Evolutionary conservation across 306 rosid genomes (phyloP).

Genomic region (Casuarina equisetifolia): DNA sequence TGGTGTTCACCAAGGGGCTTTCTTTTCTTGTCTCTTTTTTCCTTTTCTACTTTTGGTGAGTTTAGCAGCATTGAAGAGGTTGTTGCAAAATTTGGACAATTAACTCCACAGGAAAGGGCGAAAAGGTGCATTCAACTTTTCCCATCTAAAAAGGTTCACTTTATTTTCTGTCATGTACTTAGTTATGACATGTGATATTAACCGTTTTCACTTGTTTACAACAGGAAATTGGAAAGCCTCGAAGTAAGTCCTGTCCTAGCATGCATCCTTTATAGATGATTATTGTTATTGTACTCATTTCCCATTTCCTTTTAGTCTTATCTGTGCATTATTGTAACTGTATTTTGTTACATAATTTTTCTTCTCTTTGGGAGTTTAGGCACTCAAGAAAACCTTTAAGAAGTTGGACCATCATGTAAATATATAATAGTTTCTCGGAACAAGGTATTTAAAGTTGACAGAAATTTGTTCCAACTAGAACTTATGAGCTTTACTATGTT

Average conservation of each 20-base stretch:
- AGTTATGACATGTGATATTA: slow-evolving; percentile 21
- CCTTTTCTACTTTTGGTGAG: slow-evolving; percentile 15
- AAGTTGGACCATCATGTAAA: slow-evolving; percentile 83
- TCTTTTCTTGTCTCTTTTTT: slow-evolving; percentile 1
- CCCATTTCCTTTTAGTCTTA: background rate
- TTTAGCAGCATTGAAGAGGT: slow-evolving; percentile 67
- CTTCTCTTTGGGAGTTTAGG: slow-evolving; percentile 53
- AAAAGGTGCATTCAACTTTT: slow-evolving; percentile 47
- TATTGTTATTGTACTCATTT: background rate
- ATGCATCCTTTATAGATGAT: slow-evolving; percentile 6
- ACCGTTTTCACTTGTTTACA: slow-evolving; percentile 30
- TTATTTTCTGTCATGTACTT: slow-evolving; percentile 4
- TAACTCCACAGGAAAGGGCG: slow-evolving; percentile 77
- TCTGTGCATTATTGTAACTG: background rate
- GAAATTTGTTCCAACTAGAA: slow-evolving; percentile 1
- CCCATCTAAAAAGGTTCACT: background rate
- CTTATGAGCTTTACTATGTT: slow-evolving; percentile 6
- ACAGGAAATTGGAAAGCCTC: slow-evolving; percentile 86
- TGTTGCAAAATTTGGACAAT: slow-evolving; percentile 71
- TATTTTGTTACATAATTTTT: slow-evolving; percentile 17
- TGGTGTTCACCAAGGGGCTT: background rate
- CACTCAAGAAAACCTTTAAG: slow-evolving; percentile 74
- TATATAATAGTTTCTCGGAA: slow-evolving; percentile 62
- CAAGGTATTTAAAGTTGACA: slow-evolving; percentile 45
- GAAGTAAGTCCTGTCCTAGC: slow-evolving; percentile 56